Base-by-base conservation (phyloP, 1,139 yeast genomes). In the Suzukiozyma palmioleophila region DNA sequence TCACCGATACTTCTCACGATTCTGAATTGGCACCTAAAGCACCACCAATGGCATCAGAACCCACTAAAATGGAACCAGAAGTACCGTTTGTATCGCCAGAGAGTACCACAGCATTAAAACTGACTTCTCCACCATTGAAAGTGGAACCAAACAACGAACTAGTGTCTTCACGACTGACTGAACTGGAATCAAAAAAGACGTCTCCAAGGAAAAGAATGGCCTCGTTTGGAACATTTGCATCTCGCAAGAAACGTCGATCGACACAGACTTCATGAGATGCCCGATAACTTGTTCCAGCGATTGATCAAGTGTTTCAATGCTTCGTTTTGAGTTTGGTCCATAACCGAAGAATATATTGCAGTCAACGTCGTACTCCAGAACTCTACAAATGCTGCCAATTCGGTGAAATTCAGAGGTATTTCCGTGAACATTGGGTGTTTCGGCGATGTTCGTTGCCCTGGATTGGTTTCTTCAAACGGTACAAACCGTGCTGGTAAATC, bases 341-440 rank as follows among this genome's bases (percentile, higher is more conserved):
- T 64, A 33, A 66, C 67, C 8, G 47, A 46, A 14, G 47, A 41
- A 49, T 77, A 79, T n/a, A 79, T 52, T 2, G 57, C 54, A 3
- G 47, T 47, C 41, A 82, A 59, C 0, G 75, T 58, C 3, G 56
- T 54, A 2, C 58, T 46, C 92, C 92, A 84, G 48, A 76, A 75
- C 1, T 56, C 56, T 5, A 70, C 56, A 49, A 83, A 80, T 14
- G 54, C 58, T 1, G 36, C 37, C 16, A 79, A 51, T 10, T 66
- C 1, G 34, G 22, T 16, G 47, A 41, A 1, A 22, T 24, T 0
- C 84, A 82, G 0, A 52, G 34, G n/a, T n/a, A n/a, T n/a, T 1
- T 49, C 44, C 1, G 57, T 43, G 40, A 50, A 49, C 36, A 43
- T 35, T 2, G 64, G 66, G 3, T 37, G 39, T 48, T 51, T 53